phyloP scores from a whole-genome alignment of 768 basidiomycete species.

The Macrolepiota dolichaula region DNA sequence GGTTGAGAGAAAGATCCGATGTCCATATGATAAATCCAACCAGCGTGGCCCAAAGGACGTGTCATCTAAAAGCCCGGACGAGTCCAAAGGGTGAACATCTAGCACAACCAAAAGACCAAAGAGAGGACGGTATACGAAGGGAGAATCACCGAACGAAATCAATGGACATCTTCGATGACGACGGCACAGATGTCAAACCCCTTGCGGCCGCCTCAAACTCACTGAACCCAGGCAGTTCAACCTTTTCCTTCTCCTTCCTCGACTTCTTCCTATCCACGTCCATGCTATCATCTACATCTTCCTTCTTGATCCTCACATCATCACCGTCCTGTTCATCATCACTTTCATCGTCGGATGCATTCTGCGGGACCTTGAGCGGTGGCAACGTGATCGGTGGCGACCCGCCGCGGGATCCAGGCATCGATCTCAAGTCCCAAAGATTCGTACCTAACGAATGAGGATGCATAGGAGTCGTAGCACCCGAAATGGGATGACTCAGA shows the following conservation, averaged over 20 bases:
- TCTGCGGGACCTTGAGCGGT: conserved; percentile 50
- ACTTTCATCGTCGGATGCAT: conserved; percentile 17
- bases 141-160: conserved; percentile 12
- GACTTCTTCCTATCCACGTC: conserved; percentile 15
- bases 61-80: conserved; percentile 6
- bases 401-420: conserved; percentile 59
- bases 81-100: not conserved
- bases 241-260: conserved; percentile 23
- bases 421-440: conserved; percentile 23
- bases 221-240: conserved; percentile 62
- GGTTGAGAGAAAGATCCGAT: not conserved
- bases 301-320: conserved; percentile 10
- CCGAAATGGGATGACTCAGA: conserved; percentile 14
- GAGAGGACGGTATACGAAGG: not conserved
- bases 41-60: not conserved
- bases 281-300: conserved; percentile 10
- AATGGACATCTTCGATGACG: conserved; percentile 20
- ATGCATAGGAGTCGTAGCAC: conserved; percentile 18
- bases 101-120: not conserved
- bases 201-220: conserved; percentile 58
- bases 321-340: conserved; percentile 11
- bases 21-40: not conserved
- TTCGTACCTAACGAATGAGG: conserved; percentile 12
- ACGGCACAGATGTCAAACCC: conserved; percentile 8
- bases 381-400: conserved; percentile 73